Evolutionary conservation across 2,329 filamentous ascomycete genomes (phyloP), one percentile per base, ranked within the genome.

Genomic region (Alternaria alternata): DNA sequence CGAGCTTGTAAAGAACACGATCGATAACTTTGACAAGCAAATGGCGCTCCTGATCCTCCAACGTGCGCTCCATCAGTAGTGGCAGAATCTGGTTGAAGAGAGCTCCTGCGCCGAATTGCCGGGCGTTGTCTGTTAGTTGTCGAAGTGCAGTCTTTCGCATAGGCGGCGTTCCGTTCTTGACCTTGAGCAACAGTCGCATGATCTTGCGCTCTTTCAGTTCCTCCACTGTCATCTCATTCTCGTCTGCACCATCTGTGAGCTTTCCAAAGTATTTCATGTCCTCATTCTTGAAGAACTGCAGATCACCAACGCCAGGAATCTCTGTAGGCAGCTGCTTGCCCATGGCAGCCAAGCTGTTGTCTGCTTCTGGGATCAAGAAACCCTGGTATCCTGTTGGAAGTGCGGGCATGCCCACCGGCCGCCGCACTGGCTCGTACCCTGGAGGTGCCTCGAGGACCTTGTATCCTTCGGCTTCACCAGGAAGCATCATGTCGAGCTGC

Each of bases 181-280:
- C 94, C 82, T 99, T 99, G 57, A 99, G 86, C 46, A 99, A 84
- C 56, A 99, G 82, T 68, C 95, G 87, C 95, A 99, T 98, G 75
- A 99, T 99, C 82, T 99, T 99, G 63, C 95, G 88, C 81, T 99
- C 94, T 80, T 99, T 98, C 53, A 99, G 82, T 74, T 99, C 94
- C 49, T 99, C 95, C 9, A 99, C 93, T 20, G 90, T 94, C 81
- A 99, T 87, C 22, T 89, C 86, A 70, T 94, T 96, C 81, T 99
- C 95, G 70, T 98, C 93, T 26, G 91, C 91, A 38, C 92, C 93
- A 75, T 99, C 95, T 22, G 96, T 94, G 41, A 99, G 87, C 83
- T 99, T 98, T 60, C 94, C 94, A 74, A 99, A 99, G 81, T 99
- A 99, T 39, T 92, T 90, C 93, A 98, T 97, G 79, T 99, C 95